phyloP scores from a whole-genome alignment of 768 basidiomycete species.

The Lyophyllum semitale region DNA sequence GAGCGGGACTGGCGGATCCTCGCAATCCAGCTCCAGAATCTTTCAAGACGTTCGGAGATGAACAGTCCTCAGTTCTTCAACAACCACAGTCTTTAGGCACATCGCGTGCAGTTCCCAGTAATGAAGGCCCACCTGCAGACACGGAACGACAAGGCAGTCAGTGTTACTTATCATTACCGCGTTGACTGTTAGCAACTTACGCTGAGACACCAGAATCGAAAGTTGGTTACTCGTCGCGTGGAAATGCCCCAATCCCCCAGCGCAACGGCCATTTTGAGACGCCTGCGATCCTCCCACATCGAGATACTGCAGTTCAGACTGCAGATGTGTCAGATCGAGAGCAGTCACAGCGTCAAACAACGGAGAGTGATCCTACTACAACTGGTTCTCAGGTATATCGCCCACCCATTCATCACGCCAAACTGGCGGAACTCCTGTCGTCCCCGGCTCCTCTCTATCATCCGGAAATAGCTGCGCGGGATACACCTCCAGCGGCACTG shows the following conservation, averaged over 20 bases:
- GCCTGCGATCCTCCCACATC: neutral
- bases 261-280: neutral
- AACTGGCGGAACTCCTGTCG: constrained; percentile 36
- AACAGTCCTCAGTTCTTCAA: neutral
- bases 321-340: neutral
- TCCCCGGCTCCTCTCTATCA: constrained; percentile 11
- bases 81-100: neutral
- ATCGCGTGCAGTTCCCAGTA: neutral
- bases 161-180: neutral
- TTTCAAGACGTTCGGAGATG: neutral
- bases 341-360: neutral
- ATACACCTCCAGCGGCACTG: neutral
- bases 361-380: neutral
- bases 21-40: neutral
- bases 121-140: neutral
- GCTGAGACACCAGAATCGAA: neutral
- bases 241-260: neutral
- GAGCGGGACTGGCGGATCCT: neutral
- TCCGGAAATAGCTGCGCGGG: neutral
- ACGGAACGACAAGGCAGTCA: neutral
- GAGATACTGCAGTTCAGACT: neutral
- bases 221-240: neutral
- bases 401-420: constrained; percentile 31
- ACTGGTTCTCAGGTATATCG: constrained; percentile 6
- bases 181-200: neutral